Evolutionary conservation across 1,284 basidiomycete genomes (phyloP), one percentile per base, ranked within the genome.

Genomic region (Ceratorhiza oryzae-sativae): DNA sequence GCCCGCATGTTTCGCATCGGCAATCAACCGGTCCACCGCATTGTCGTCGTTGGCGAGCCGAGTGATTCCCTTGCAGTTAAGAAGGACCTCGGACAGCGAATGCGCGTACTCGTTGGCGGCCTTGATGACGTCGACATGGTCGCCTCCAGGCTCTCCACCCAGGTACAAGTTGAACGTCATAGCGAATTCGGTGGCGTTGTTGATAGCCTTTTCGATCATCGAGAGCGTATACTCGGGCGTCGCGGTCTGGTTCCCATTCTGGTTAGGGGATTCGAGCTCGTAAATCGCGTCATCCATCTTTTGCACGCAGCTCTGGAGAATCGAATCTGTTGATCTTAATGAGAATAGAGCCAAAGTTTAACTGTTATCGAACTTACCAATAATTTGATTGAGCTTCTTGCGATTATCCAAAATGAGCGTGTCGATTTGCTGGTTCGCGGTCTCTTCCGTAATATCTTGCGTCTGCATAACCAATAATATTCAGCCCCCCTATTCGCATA

Each of bases 71-170:
- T 99, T 99, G 73, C 93, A 90, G 80, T 93, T 97, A 80, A 92
- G 86, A 59, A 99, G 83, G 46, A 97, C 95, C 75, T 99, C 97
- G 3, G 92, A 86, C 63, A 98, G 84, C 9, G 93, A 90, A 81
- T 99, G 97, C 0, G 97, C 95, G 71, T 98, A 89, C 79, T 97
- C 95, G 82, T 98, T 99, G 73, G 97, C 94, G 55, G 91, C 88
- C 82, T 98, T 98, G 86, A 99, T 99, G 70, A 99, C 97, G 70
- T 97, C 94, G 74, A 99, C 97, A 78, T 99, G 90, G 74, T 98
- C 94, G 45, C 94, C 95, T 51, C 97, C 97, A 42, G 85, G 84
- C 78, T 98, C 94, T 46, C 92, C 93, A 71, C 90, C 88, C 23
- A 99, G 86, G 82, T 94, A 94, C 15, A 97, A 87, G 80, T 94